Base-by-base conservation (phyloP, 2,329 filamentous ascomycete species). In the Beauveria sp. region DNA sequence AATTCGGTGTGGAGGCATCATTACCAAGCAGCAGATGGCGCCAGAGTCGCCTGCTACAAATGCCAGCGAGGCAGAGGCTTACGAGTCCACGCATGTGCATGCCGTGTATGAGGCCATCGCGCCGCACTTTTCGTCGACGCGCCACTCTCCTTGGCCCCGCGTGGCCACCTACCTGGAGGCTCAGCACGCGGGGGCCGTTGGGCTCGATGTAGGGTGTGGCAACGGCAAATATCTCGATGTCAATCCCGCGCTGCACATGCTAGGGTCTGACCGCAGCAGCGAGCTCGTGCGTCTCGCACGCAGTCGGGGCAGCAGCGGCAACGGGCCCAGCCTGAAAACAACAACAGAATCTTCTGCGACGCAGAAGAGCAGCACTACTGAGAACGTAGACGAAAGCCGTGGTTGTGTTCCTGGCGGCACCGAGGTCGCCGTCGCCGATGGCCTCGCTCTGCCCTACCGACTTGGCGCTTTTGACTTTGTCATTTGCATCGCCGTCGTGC, bases 191-290 rank as follows among this genome's bases (percentile, higher is more conserved):
- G 93, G 93, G 28, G 83, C 90, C 55, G 76, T 98, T 61, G 95
- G 95, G 10, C 81, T 96, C 38, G 95, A 99, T 74, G 81, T 98
- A 61, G 95, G 95, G 63, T 98, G 95, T 75, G 95, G 95, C 63
- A 99, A 99, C 77, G 95, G 95, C 67, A 98, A 98, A 79, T 97
- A 98, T 73, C 79, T 98, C 63, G 79, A 83, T 63, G 89, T 96
- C 62, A 96, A 96, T 75, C 81, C 80, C 24, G 76, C 84, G 67
- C 77, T 96, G 54, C 92, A 90, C 76, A 88, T 97, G 59, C 73
- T 98, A 63, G 93, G 86, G 62, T 93, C 89, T 61, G 95, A 98
- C 78, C 85, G 91, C 78, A 96, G 85, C 68, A 79, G 78, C 26
- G 77, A 80, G 61, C 79, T 86, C 40, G 77, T 81, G 54, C 72